Percentiles rank a stretch among this genome's conserved stretches.
Conservation (phyloP, 1,139 yeast species). For the Scheffersomyces titani region DNA sequence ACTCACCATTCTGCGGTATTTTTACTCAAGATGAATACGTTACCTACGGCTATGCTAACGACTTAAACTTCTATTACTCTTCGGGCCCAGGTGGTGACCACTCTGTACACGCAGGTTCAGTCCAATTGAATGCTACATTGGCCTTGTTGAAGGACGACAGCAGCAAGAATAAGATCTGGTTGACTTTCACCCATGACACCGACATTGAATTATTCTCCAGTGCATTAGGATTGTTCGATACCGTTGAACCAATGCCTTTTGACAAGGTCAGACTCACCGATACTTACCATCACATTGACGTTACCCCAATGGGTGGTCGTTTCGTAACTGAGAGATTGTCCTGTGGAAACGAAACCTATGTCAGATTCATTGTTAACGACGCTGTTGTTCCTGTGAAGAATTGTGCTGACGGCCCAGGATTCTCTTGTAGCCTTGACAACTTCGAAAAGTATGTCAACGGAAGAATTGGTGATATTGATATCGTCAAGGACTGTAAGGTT, state of each 20-base stretch:
- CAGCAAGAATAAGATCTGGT: slow-evolving; percentile 34
- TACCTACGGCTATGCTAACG: slow-evolving; percentile 46
- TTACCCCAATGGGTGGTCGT: slow-evolving; percentile 60
- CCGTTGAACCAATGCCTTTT: slow-evolving; percentile 29
- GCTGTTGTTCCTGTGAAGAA: slow-evolving; percentile 55
- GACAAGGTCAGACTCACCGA: slow-evolving; percentile 37
- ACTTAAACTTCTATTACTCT: slow-evolving; percentile 38
- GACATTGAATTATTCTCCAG: slow-evolving; percentile 52
- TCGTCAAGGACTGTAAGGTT: slow-evolving; percentile 30
- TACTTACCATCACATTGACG: slow-evolving; percentile 46
- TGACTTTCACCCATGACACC: slow-evolving; percentile 62
- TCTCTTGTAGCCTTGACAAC: slow-evolving; percentile 50
- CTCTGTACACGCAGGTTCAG: slow-evolving; percentile 29
- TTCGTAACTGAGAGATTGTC: slow-evolving; percentile 48
- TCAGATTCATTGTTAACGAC: slow-evolving; percentile 54
- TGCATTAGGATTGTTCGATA: slow-evolving; percentile 51
- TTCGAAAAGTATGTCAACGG: slow-evolving; percentile 34
- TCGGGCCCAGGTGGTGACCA: slow-evolving; percentile 22
- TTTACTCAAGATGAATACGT: slow-evolving; percentile 53
- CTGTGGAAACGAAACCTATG: slow-evolving; percentile 40
- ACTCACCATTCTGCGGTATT: slow-evolving; percentile 46
- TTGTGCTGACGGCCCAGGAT: slow-evolving; percentile 59
- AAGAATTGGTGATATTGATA: slow-evolving; percentile 30
- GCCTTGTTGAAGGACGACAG: slow-evolving; percentile 26
- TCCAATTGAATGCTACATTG: slow-evolving; percentile 32